Evolutionary conservation across 2,329 filamentous ascomycete species (phyloP), one percentile per base, ranked within the genome.

Genomic region (Ascochyta lentis): DNA sequence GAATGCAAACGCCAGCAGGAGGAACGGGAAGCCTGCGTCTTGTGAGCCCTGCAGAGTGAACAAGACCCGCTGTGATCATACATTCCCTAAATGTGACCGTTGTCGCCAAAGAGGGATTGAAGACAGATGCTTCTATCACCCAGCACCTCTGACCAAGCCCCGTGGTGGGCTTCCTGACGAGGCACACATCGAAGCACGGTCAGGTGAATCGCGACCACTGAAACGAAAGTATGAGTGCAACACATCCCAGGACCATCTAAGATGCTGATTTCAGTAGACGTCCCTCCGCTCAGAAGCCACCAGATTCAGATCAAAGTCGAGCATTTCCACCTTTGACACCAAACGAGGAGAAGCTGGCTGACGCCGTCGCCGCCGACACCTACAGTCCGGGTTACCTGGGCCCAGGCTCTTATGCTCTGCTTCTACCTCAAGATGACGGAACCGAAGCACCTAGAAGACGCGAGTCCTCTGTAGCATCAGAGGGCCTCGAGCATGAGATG

Each of bases 101-200:
- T 75, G 72, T 51, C 59, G 63, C 12, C 70, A 73, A 38, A 64
- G 71, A 26, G 70, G 72, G 16, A 72, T 73, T 12, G 60, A 67
- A 39, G 69, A 73, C 1, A 59, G 64, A 13, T 75, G 72, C 45
- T 72, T 71, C 56, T 74, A 75, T 51, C 71, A 74, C 54, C 71
- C 72, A 23, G 70, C 72, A 12, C 72, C 72, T 26, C 60, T 75
- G 16, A 75, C 70, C n/a, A 73, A 67, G 35, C 59, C 51, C 16
- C 66, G 65, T 19, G 61, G 56, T 12, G 40, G 51, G 38, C 41
- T 42, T 15, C 53, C 23, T 2, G 33, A 38, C 10, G 53, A 56
- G 15, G 12, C 38, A n/a, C 37, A 34, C 2, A 43, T 16, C 4
- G 47, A 56, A 26, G 23, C 47, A 37, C 42, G 22, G 48, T 43